Percentiles rank a stretch among this genome's conserved stretches.
Conservation (phyloP, 2,329 filamentous ascomycete species). For the Zymoseptoria tritici region DNA sequence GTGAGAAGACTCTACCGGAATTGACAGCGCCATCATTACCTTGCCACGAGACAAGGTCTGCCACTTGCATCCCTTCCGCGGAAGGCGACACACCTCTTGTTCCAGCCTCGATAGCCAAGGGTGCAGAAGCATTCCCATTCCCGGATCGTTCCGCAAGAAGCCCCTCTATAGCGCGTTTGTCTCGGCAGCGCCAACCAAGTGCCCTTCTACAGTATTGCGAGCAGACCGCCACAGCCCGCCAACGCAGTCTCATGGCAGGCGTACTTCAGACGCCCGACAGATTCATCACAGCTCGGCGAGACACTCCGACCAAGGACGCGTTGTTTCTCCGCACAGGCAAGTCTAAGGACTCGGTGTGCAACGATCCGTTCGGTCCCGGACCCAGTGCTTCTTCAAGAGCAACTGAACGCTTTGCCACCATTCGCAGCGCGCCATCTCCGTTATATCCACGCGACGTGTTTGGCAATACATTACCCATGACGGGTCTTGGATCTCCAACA, state of each 20-base stretch:
- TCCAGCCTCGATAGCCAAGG: conserved; percentile 1
- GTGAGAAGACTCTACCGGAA: not conserved
- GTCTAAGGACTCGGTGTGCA: not conserved
- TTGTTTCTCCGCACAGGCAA: conserved; percentile 8
- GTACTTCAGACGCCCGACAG: conserved; percentile 44
- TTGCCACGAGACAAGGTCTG: not conserved
- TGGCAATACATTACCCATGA: not conserved
- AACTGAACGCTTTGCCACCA: conserved; percentile 20
- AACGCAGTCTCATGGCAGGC: conserved; percentile 13
- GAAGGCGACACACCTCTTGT: conserved; percentile 1
- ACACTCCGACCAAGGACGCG: conserved; percentile 23
- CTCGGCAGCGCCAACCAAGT: conserved; percentile 16
- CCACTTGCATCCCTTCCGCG: not conserved
- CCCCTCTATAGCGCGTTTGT: not conserved
- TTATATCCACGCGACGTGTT: conserved; percentile 1
- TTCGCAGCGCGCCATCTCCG: conserved; percentile 5
- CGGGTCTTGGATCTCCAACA: not conserved
- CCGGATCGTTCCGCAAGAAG: not conserved
- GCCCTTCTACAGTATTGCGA: conserved; percentile 15
- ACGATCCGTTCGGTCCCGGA: conserved; percentile 24
- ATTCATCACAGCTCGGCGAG: conserved; percentile 44
- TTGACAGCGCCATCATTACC: not conserved
- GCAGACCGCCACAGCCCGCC: conserved; percentile 15
- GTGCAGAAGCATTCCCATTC: not conserved
- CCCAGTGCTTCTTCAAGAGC: conserved; percentile 9